These are phyloP conservation scores for Pseudogymnoascus sp. DNA, from an alignment of 2,329 filamentous ascomycete species.

Conservation along the genomic window DNA sequence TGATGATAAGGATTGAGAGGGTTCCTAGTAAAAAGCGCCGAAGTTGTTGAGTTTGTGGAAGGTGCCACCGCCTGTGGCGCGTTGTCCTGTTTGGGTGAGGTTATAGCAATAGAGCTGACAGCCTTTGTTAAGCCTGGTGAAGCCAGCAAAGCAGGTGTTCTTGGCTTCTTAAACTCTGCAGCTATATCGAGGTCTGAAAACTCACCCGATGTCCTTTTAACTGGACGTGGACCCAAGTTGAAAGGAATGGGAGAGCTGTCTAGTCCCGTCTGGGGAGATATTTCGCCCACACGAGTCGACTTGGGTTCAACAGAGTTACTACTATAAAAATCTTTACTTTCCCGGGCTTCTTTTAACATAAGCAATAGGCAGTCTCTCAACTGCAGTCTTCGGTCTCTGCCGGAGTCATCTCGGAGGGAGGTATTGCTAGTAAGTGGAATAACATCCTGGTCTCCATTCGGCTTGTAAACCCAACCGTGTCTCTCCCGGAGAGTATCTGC, in stretches of 20 bases:
- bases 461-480: constrained; percentile 13
- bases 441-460: constrained; percentile 12
- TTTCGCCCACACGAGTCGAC: not conserved
- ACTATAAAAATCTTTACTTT: not conserved
- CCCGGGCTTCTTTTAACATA: not conserved
- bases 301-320: not conserved
- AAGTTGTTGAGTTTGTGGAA: constrained; percentile 8
- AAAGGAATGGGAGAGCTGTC: not conserved
- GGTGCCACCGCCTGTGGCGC: not conserved
- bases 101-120: not conserved
- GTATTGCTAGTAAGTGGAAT: constrained; percentile 9
- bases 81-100: not conserved
- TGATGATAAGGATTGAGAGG: not conserved
- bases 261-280: not conserved
- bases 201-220: constrained; percentile 1
- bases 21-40: not conserved
- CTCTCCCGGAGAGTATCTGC: not conserved
- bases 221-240: not conserved
- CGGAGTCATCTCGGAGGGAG: not conserved
- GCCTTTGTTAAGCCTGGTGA: not conserved
- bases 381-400: constrained; percentile 2
- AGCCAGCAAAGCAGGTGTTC: not conserved
- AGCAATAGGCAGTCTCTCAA: not conserved
- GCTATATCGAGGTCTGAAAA: not conserved
- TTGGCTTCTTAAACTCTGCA: constrained; percentile 1